phyloP scores from a whole-genome alignment of 2,329 filamentous ascomycete genomes.

The Diaporthe humulicola region DNA sequence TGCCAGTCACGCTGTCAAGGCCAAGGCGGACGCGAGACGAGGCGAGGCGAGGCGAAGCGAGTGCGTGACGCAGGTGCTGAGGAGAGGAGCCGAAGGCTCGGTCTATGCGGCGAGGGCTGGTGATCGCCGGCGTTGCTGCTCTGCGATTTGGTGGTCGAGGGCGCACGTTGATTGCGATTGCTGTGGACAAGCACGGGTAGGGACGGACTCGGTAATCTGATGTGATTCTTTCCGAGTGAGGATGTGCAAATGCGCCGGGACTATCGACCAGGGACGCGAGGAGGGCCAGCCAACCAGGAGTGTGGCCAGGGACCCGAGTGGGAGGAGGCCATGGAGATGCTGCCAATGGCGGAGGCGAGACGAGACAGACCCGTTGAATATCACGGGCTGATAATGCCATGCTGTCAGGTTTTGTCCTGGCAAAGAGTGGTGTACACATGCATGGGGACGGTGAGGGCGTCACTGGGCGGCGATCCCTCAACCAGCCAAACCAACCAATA shows the following conservation, averaged over 20 bases:
- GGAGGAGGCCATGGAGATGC: conserved; percentile 14
- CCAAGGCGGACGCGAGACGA: conserved; percentile 15
- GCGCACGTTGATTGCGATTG: conserved; percentile 26
- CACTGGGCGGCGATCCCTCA: conserved; percentile 22
- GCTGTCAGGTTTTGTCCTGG: neutral
- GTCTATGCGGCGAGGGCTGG: neutral
- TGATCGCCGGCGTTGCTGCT: conserved; percentile 15
- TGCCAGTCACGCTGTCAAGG: conserved; percentile 4
- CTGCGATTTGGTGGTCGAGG: conserved; percentile 4
- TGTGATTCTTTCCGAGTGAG: conserved; percentile 29
- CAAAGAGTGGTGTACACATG: neutral
- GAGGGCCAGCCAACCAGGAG: neutral
- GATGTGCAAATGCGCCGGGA: conserved; percentile 27
- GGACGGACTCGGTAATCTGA: conserved; percentile 31
- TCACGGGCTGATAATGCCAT: conserved; percentile 12
- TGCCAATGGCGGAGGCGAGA: conserved; percentile 8
- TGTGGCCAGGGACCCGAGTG: conserved; percentile 6
- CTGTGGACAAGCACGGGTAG: conserved; percentile 16
- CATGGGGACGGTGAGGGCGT: conserved; percentile 29
- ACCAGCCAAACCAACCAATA: neutral
- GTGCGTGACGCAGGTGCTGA: conserved; percentile 17
- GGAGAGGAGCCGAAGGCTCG: conserved; percentile 8
- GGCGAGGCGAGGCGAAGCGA: conserved; percentile 25
- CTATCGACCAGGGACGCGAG: conserved; percentile 26
- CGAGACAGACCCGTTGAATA: conserved; percentile 7